phyloP scores from a whole-genome alignment of 2,329 filamentous ascomycete species.

The Alternaria arbusti region DNA sequence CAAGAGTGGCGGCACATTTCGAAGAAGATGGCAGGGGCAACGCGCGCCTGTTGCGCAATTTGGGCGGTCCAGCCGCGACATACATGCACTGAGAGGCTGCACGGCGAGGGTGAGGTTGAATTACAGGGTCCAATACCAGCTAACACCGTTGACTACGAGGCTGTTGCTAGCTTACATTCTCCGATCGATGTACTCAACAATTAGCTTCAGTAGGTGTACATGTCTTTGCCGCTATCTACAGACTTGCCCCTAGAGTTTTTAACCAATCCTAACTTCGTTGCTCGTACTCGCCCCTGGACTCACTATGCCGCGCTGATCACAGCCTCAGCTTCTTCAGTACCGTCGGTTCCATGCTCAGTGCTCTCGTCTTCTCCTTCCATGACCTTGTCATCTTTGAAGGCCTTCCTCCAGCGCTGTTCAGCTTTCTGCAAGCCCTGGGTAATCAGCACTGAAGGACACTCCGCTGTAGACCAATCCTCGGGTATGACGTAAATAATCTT shows the following conservation, averaged over 20 bases:
- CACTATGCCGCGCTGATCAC: neutral
- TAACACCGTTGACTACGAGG: neutral
- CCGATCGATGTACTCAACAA: neutral
- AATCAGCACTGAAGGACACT: neutral
- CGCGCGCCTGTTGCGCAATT: neutral
- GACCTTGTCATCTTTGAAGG: neutral
- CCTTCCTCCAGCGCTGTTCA: neutral
- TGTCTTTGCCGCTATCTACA: neutral
- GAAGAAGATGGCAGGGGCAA: neutral
- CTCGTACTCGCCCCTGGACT: neutral
- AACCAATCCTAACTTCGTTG: neutral
- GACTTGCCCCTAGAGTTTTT: neutral
- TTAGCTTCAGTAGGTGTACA: neutral
- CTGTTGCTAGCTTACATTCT: neutral
- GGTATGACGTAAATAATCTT: neutral
- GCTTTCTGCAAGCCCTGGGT: neutral
- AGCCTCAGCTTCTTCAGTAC: neutral
- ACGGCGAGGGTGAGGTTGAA: neutral
- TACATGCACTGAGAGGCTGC: neutral
- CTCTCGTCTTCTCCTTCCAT: neutral
- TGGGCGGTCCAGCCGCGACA: neutral
- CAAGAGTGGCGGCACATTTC: neutral
- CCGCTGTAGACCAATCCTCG: neutral
- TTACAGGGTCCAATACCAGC: neutral
- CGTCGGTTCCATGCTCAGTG: neutral